Conservation (phyloP, 2,329 filamentous ascomycete species). For the Tympanopsis confertula region DNA sequence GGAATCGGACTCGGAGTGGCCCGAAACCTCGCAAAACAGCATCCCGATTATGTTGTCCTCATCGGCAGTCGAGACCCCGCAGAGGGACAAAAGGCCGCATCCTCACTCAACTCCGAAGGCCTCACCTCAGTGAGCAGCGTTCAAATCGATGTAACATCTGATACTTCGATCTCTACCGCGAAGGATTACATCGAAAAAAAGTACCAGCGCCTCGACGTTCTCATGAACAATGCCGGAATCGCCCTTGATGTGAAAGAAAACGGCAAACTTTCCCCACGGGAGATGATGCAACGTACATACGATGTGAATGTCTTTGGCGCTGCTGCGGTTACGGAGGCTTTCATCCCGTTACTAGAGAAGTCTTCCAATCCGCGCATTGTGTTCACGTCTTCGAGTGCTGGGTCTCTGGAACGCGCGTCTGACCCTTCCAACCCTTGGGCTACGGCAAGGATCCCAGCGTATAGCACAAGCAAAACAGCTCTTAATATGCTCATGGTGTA, state of each 20-base stretch:
- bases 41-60: constrained; percentile 17
- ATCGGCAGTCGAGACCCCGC: constrained; percentile 17
- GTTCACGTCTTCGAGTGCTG: constrained; percentile 23
- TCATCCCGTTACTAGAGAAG: constrained; percentile 15
- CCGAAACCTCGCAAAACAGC: too few species aligned
- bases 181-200: constrained; percentile 8
- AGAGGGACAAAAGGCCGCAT: constrained; percentile 11
- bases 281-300: constrained; percentile 23
- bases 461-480: constrained; percentile 27
- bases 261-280: constrained; percentile 9
- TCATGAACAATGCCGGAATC: constrained; percentile 22
- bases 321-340: constrained; percentile 12
- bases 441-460: constrained; percentile 16
- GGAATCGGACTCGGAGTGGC: too few species aligned
- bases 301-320: constrained; percentile 22
- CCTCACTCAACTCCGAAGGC: constrained; percentile 10
- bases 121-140: constrained; percentile 11
- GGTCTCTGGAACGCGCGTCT: constrained; percentile 14
- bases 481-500: constrained; percentile 25
- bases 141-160: constrained; percentile 13
- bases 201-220: constrained; percentile 18
- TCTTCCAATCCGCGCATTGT: constrained; percentile 19
- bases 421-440: constrained; percentile 15
- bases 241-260: constrained; percentile 10
- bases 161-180: constrained; percentile 13